Base-by-base conservation (phyloP, 108 stramenopile species). In the Aureococcus anophagefferens region DNA sequence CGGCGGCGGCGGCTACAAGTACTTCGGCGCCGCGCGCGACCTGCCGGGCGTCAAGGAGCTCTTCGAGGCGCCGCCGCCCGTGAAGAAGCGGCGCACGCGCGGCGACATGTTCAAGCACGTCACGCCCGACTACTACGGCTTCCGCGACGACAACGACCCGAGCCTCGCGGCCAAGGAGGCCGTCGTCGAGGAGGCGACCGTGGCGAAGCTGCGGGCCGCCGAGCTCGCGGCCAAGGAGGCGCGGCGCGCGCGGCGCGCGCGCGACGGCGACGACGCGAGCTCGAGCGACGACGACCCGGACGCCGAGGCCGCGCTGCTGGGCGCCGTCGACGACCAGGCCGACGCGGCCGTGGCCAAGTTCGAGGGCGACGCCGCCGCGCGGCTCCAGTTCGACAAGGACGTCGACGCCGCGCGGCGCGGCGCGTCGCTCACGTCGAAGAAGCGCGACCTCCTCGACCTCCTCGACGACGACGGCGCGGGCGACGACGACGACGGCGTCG, bases 11-110 rank as follows among this genome's bases (percentile, higher is more conserved):
- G 91, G 90, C 31, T 97, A 97, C 77, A 81, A 85, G 59, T 97
- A 97, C 68, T 97, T 92, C 81, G 96, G 96, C 63, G 93, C 92
- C 13, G 93, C 94, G 33, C 93, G 91, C 76, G 90, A 93, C 45
- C 75, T 97, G 46, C 96, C 96, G 25, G 94, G 94, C 13, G 93
- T 97, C 35, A 84, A 88, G 33, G 96, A 97, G 76, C 68, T 95
- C 31, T 90, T 97, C 74, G 85, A 77, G 46, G 69, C 82, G 66
- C 85, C 86, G 44, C 75, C 74, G 36, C 78, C 83, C 64, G 77
- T 79, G 28, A 77, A 81, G 46, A 91, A 93, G 72, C 67, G 85
- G 40, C 77, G 84, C n/a, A 88, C 77, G 74, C 81, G 90, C 16
- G 89, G 83, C 0, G 93, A 94, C 74, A 75, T 91, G 34, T 86